phyloP scores from a whole-genome alignment of 352 stramenopile genomes.

The Phytophthora tentaculata region DNA sequence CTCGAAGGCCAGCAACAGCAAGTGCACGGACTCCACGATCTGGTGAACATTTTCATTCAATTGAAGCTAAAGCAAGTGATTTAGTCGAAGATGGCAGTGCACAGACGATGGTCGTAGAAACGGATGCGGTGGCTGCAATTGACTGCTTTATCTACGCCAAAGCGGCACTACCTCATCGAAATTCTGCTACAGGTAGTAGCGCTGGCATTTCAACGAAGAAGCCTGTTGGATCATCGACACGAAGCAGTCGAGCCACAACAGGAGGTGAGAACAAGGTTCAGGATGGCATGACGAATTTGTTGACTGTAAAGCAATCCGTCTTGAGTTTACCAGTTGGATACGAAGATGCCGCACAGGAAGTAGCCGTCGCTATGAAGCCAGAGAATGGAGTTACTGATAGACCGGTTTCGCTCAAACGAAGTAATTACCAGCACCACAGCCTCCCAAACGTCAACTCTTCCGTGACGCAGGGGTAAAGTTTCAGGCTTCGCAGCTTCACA shows the following conservation, averaged over 20 bases:
- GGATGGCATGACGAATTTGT: not conserved
- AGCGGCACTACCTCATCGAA: slow-evolving; percentile 44
- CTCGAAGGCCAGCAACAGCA: slow-evolving; percentile 12
- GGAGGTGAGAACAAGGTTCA: not conserved
- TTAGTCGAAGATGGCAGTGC: too few relatives aligned
- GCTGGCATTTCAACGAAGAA: slow-evolving; percentile 19
- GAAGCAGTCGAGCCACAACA: slow-evolving; percentile 2
- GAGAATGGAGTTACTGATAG: not conserved
- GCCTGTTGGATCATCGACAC: not conserved
- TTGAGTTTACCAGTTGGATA: slow-evolving; percentile 33
- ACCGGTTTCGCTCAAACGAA: too few relatives aligned
- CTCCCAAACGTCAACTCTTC: too few relatives aligned
- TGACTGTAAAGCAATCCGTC: slow-evolving; percentile 41
- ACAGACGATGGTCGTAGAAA: too few relatives aligned
- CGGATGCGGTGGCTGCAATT: too few relatives aligned
- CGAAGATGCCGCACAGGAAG: slow-evolving; percentile 16
- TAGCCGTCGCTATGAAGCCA: not conserved
- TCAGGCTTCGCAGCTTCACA: too few relatives aligned
- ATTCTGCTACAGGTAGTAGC: slow-evolving; percentile 1
- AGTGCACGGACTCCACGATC: slow-evolving; percentile 11
- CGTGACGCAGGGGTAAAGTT: too few relatives aligned
- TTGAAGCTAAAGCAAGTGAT: too few relatives aligned
- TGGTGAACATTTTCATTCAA: slow-evolving; percentile 8
- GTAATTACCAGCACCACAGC: too few relatives aligned
- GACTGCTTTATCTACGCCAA: slow-evolving; percentile 64